A percentile compares a stretch with the other conserved stretches of the same genome.
phyloP scores from a whole-genome alignment of 2,329 filamentous ascomycete species.

The Fusarium nygamai region DNA sequence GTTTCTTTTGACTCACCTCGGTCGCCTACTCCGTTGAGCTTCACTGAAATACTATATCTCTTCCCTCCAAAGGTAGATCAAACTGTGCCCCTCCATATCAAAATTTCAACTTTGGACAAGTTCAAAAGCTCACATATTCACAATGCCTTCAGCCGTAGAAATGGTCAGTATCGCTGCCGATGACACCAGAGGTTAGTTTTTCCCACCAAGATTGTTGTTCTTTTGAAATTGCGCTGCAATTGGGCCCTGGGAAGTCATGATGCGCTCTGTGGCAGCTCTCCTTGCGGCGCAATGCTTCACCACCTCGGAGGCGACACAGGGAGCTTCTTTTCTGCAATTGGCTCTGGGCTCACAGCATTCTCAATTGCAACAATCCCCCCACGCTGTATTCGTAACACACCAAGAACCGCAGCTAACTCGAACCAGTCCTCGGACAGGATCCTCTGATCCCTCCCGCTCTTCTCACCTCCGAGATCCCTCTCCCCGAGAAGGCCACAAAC shows the following conservation, averaged over 20 bases:
- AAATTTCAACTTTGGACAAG: constrained; percentile 22
- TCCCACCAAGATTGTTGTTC: neutral
- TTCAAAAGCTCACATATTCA: constrained; percentile 33
- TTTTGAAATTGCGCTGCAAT: neutral
- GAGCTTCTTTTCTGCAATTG: neutral
- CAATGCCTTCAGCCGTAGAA: constrained; percentile 51
- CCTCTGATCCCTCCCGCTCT: constrained; percentile 90
- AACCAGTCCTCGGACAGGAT: constrained; percentile 90
- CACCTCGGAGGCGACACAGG: neutral
- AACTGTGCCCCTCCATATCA: constrained; percentile 26
- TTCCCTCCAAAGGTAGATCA: constrained; percentile 22
- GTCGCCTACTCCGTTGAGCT: constrained; percentile 27
- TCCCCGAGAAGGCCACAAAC: constrained; percentile 68
- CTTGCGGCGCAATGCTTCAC: neutral
- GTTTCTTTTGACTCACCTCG: constrained; percentile 16
- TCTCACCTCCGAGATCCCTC: constrained; percentile 86
- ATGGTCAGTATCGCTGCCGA: constrained; percentile 56
- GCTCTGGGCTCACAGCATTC: neutral
- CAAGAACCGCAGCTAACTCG: constrained; percentile 27
- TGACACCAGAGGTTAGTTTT: constrained; percentile 55
- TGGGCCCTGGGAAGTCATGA: constrained; percentile 10
- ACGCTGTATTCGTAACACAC: neutral
- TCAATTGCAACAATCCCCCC: neutral
- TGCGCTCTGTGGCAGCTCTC: neutral
- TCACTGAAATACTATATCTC: constrained; percentile 27